phyloP scores from a whole-genome alignment of 768 basidiomycete species.

The Boletus insuetus region DNA sequence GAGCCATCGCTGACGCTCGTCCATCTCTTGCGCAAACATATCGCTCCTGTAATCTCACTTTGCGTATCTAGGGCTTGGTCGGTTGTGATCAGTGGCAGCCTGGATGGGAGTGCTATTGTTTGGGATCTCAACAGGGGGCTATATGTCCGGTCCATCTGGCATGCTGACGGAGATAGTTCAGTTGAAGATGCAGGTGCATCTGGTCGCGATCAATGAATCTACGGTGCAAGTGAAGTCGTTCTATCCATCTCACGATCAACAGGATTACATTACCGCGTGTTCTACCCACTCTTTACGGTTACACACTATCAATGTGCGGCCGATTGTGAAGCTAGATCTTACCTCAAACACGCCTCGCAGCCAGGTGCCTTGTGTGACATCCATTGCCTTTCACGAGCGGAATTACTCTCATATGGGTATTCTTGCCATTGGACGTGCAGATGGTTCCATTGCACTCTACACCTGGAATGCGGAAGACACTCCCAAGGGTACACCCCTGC shows the following conservation, averaged over 20 bases:
- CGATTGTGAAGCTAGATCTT: constrained; percentile 69
- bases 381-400: constrained; percentile 84
- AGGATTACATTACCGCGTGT: constrained; percentile 90
- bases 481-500: constrained; percentile 80
- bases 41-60: constrained; percentile 62
- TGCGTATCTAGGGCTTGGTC: constrained; percentile 82
- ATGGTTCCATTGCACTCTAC: constrained; percentile 74
- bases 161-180: constrained; percentile 35
- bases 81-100: constrained; percentile 75
- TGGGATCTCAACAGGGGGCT: constrained; percentile 88
- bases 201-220: constrained; percentile 81
- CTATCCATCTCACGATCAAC: constrained; percentile 1
- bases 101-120: constrained; percentile 80
- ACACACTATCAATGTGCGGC: constrained; percentile 84
- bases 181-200: constrained; percentile 47
- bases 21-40: constrained; percentile 81
- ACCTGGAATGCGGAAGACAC: constrained; percentile 84
- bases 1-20: constrained; percentile 43
- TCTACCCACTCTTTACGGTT: constrained; percentile 68
- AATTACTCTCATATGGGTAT: constrained; percentile 79
- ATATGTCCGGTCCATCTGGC: constrained; percentile 81
- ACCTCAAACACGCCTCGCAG: constrained; percentile 40
- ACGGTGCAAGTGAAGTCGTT: constrained; percentile 47
- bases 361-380: constrained; percentile 56
- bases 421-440: constrained; percentile 75